These are phyloP conservation scores for Gaeumannomyces sp. DNA, from an alignment of 2,329 filamentous ascomycete genomes.

Conservation along the genomic window DNA sequence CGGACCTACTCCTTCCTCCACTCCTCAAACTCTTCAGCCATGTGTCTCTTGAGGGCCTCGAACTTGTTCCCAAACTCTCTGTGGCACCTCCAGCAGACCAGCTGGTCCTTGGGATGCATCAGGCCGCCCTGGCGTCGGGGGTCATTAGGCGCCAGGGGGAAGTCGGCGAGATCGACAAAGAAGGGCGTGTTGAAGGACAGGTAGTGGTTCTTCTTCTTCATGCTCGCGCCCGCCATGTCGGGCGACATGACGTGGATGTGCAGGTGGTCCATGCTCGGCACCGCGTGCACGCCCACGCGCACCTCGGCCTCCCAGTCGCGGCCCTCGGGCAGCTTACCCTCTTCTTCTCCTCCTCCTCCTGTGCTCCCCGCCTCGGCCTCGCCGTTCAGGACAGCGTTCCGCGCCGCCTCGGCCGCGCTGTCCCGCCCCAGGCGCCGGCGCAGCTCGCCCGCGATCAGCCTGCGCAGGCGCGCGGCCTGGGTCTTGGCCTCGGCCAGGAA, in stretches of 20 bases:
- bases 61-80: conserved; percentile 69
- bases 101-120: conserved; percentile 33
- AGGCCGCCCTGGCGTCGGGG: conserved; percentile 32
- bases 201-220: conserved; percentile 85
- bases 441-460: conserved; percentile 68
- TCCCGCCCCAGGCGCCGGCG: conserved; percentile 58
- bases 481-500: conserved; percentile 61
- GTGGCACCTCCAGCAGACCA: conserved; percentile 82
- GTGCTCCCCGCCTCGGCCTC: conserved; percentile 28
- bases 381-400: conserved; percentile 62
- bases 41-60: conserved; percentile 65
- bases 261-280: conserved; percentile 86
- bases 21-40: conserved; percentile 50
- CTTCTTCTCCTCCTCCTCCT: conserved; percentile 28
- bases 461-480: conserved; percentile 56
- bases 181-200: conserved; percentile 86
- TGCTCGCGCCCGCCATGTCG: conserved; percentile 65
- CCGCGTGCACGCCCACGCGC: conserved; percentile 73
- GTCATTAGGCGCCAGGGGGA: conserved; percentile 67
- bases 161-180: conserved; percentile 70
- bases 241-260: conserved; percentile 83
- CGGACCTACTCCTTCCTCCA: conserved; percentile 36
- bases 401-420: conserved; percentile 56
- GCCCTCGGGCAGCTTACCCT: conserved; percentile 55
- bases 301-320: conserved; percentile 75